These are phyloP conservation scores for Ascochyta pisi DNA, from an alignment of 2,329 filamentous ascomycete species.

Conservation along the genomic window DNA sequence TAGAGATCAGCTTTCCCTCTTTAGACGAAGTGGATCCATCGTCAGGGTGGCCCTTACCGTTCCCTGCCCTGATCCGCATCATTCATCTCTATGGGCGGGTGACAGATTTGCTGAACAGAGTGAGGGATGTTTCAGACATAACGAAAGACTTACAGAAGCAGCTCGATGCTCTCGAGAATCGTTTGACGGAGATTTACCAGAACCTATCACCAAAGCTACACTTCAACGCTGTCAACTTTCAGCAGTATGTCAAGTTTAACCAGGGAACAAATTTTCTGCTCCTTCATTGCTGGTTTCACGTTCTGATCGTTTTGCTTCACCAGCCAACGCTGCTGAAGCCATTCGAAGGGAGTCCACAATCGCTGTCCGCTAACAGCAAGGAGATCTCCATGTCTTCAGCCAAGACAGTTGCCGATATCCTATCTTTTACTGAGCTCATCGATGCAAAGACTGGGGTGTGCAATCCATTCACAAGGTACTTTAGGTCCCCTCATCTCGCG, in stretches of 20 bases:
- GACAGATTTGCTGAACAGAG: constrained; percentile 83
- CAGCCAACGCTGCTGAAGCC: constrained; percentile 83
- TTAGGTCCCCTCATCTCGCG: not conserved
- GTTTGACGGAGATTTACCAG: constrained; percentile 78
- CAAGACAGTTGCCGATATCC: constrained; percentile 88
- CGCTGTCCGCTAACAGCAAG: constrained; percentile 79
- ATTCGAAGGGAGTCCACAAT: constrained; percentile 72
- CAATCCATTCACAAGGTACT: constrained; percentile 75
- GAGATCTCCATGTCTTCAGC: constrained; percentile 86
- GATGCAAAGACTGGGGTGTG: constrained; percentile 86
- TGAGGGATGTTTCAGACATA: constrained; percentile 75
- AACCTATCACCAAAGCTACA: constrained; percentile 75
- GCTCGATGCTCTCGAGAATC: constrained; percentile 78
- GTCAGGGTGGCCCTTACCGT: constrained; percentile 76
- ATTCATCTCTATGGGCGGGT: constrained; percentile 86
- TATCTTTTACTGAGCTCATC: constrained; percentile 84
- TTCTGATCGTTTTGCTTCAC: constrained; percentile 82
- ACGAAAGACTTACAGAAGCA: constrained; percentile 75
- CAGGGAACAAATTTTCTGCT: constrained; percentile 88
- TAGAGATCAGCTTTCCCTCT: constrained; percentile 75
- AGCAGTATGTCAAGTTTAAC: constrained; percentile 78
- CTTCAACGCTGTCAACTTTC: constrained; percentile 87
- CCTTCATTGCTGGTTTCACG: constrained; percentile 88
- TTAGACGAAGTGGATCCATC: constrained; percentile 59
- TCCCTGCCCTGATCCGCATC: constrained; percentile 80